Evolutionary conservation across 2,329 filamentous ascomycete genomes (phyloP).

Genomic region (Epichloe brachyelytri): DNA sequence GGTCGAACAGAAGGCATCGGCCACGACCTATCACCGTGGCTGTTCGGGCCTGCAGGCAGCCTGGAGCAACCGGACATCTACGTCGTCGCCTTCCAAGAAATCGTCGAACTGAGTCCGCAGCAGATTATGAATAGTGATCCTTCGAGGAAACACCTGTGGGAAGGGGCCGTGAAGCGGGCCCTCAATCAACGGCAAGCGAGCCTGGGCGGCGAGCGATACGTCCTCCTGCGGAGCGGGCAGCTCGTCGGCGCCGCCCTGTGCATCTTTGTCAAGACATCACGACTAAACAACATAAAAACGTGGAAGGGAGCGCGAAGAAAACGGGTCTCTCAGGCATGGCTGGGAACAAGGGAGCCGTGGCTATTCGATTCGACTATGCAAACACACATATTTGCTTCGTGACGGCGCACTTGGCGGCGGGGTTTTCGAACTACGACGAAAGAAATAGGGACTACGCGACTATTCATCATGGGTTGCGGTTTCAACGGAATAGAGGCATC

Average conservation of each 20-base stretch:
- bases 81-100: constrained; percentile 90
- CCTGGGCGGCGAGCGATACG: constrained; percentile 63
- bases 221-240: constrained; percentile 81
- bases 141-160: constrained; percentile 72
- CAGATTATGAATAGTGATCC: constrained; percentile 99
- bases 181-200: constrained; percentile 59
- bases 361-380: constrained; percentile 88
- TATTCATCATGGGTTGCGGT: constrained; percentile 75
- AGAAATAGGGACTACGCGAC: constrained; percentile 86
- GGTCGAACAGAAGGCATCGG: constrained; percentile 67
- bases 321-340: constrained; percentile 90
- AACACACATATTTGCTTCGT: constrained; percentile 91
- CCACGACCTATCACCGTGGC: constrained; percentile 73
- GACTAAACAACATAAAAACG: constrained; percentile 81
- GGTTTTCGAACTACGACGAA: constrained; percentile 94
- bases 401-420: constrained; percentile 89
- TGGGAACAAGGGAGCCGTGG: constrained; percentile 94
- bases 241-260: constrained; percentile 88
- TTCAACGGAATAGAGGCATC: constrained; percentile 82
- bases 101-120: constrained; percentile 93
- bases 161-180: constrained; percentile 62
- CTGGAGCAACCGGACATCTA: constrained; percentile 68
- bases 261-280: constrained; percentile 74
- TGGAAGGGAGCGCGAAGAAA: constrained; percentile 93
- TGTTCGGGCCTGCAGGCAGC: constrained; percentile 51